A percentile compares a stretch with the other conserved stretches of the same genome.
These are phyloP conservation scores for Triticum aestivum DNA, from an alignment of 176 grass and related monocot genomes.

Conservation along the genomic window DNA sequence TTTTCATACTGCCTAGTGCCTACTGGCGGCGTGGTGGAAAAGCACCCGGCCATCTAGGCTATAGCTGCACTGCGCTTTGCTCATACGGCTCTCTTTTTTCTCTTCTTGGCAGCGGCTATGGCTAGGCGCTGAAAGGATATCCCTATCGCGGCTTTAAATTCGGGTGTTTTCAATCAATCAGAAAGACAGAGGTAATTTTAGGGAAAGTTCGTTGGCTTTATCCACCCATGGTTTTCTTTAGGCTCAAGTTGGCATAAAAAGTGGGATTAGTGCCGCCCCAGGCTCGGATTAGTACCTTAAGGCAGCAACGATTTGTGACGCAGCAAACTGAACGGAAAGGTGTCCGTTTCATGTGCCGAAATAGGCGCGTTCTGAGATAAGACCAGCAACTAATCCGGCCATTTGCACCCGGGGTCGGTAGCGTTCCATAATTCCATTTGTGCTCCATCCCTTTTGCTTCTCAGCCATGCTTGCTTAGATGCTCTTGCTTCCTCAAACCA, in stretches of 20 bases:
- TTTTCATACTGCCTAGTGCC: background rate
- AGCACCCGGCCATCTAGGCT: background rate
- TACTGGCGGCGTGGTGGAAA: background rate
- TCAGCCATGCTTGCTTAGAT: background rate
- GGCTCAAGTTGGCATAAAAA: background rate
- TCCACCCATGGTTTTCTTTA: background rate
- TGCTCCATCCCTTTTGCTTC: background rate
- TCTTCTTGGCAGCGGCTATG: constrained; percentile 7
- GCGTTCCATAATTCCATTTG: constrained; percentile 9
- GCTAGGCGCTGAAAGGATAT: constrained; percentile 4
- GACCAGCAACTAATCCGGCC: background rate
- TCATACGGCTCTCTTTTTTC: background rate
- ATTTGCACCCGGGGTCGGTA: background rate
- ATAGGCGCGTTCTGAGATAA: background rate
- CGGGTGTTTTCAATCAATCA: background rate
- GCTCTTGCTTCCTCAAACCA: constrained; percentile 11
- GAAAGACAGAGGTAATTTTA: background rate
- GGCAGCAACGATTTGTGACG: background rate
- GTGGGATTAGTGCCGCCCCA: constrained; percentile 9
- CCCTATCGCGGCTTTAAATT: background rate
- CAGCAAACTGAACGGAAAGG: constrained; percentile 26
- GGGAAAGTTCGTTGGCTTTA: constrained; percentile 30
- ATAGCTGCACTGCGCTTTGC: background rate
- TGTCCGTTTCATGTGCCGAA: constrained; percentile 24
- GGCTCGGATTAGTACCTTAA: background rate